Base-by-base conservation (phyloP, 805 yeast genomes). In the Starmerella vaccinii region DNA sequence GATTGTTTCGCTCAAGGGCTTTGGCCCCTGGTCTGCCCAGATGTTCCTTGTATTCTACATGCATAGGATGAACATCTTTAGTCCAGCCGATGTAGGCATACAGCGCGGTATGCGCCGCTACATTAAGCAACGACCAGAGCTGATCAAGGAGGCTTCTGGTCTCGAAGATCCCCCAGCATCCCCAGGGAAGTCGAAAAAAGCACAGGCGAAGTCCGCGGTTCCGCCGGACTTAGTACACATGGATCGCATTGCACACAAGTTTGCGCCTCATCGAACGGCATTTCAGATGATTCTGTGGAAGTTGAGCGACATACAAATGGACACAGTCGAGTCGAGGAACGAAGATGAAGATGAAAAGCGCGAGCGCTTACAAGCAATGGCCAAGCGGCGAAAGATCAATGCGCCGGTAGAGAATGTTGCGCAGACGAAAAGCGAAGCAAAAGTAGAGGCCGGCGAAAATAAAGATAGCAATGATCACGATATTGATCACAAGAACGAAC, bases 1-100 rank as follows among this genome's bases (percentile, higher is more conserved):
- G 9, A 52, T 67, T 9, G 67, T 64, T 4, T 53, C 60, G 2
- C 44, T 64, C 15, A 62, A 63, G 43, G 70, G 70, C 1, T 55
- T 67, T 26, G 70, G 70, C 15, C 69, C 71, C 1, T 89, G 97
- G 97, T 78, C 88, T 4, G 89, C 92, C 0, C 83, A 82, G 49
- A 89, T 89, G 95, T 89, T 87, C 65, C 66, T 84, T 16, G 61
- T 82, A 21, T 86, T 86, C 61, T 82, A 84, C 1, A 67, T 88
- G 41, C 74, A 73, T 23, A 73, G 84, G 50, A 62, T 76, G 61
- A 81, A 89, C 63, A 77, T 85, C 0, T 86, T 86, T 63, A 82
- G 92, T 5, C 68, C 76, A 5, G 85, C 80, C 18, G 97, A 89
- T 66, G 67, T 89, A 43, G 97, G 96, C 1, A 76, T 89, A 2